phyloP scores from a whole-genome alignment of 768 basidiomycete species.

The Termitomyces sp. region DNA sequence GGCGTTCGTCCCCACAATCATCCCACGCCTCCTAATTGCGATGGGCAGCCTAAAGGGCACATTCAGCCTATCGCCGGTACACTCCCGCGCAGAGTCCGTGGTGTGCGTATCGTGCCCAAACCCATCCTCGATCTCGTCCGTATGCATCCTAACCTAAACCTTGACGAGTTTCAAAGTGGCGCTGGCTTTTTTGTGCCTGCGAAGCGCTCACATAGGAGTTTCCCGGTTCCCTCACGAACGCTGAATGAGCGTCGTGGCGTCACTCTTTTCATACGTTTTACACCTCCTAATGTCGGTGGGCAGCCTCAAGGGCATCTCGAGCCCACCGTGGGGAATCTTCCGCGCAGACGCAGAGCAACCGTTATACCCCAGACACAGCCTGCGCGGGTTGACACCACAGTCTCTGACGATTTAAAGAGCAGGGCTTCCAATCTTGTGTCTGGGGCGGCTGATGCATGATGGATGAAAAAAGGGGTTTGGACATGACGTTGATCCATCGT shows the following conservation, averaged over 20 bases:
- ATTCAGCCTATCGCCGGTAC: not conserved
- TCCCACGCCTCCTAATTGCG: not conserved
- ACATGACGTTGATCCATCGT: not conserved
- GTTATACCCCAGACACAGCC: not conserved
- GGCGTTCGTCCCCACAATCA: not conserved
- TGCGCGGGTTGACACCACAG: not conserved
- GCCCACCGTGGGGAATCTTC: constrained; percentile 4
- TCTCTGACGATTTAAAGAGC: too few relatives aligned
- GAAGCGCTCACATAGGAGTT: not conserved
- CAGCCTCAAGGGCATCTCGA: constrained; percentile 9
- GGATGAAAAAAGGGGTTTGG: not conserved
- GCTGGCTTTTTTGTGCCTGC: not conserved
- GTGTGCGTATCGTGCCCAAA: not conserved
- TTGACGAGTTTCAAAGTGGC: not conserved
- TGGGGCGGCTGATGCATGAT: not conserved
- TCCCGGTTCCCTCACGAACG: not conserved
- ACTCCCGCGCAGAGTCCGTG: not conserved
- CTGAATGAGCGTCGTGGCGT: constrained; percentile 8
- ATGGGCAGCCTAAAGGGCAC: constrained; percentile 7
- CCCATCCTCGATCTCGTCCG: not conserved
- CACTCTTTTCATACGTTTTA: constrained; percentile 1
- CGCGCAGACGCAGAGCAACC: constrained; percentile 1
- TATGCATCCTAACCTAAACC: not conserved
- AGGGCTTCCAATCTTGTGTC: not conserved
- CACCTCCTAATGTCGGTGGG: constrained; percentile 5